A percentile compares a stretch with the other conserved stretches of the same genome.
phyloP scores from a whole-genome alignment of 2,329 filamentous ascomycete species.

The Microdochium nivale region DNA sequence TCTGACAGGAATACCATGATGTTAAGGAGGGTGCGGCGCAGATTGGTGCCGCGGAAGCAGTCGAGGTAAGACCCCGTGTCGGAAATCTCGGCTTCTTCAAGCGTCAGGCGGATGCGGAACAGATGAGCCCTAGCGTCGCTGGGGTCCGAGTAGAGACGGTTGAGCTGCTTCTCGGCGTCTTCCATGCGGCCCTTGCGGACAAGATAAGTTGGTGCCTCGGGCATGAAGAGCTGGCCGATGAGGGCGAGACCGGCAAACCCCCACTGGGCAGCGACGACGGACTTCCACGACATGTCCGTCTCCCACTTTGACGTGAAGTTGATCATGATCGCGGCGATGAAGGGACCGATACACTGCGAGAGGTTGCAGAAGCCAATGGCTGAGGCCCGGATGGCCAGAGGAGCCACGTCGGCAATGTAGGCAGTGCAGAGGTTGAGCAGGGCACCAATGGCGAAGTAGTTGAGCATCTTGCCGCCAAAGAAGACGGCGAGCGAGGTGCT shows the following conservation, averaged over 20 bases:
- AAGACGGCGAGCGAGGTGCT: constrained; percentile 20
- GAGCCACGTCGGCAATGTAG: constrained; percentile 28
- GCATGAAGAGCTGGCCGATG: constrained; percentile 23
- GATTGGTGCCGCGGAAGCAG: constrained; percentile 24
- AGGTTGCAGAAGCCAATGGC: constrained; percentile 27
- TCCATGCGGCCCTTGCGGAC: constrained; percentile 23
- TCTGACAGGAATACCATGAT: constrained; percentile 22
- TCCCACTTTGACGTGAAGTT: constrained; percentile 25
- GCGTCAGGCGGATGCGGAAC: constrained; percentile 9
- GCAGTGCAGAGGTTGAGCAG: constrained; percentile 27
- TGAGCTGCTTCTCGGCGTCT: constrained; percentile 21
- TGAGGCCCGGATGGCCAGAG: constrained; percentile 25
- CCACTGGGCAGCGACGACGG: constrained; percentile 30
- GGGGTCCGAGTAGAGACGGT: constrained; percentile 19
- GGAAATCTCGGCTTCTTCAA: constrained; percentile 10
- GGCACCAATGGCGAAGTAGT: constrained; percentile 23
- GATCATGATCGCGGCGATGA: constrained; percentile 27
- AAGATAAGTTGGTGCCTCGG: constrained; percentile 32
- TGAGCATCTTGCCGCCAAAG: constrained; percentile 20
- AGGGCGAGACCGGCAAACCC: constrained; percentile 26
- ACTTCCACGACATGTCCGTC: constrained; percentile 30
- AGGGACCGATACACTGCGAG: constrained; percentile 28
- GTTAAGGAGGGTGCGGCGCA: constrained; percentile 40
- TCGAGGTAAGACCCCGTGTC: neutral
- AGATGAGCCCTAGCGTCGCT: constrained; percentile 8